Base-by-base conservation (phyloP, 2,329 filamentous ascomycete species). In the Aspergillus sp. region DNA sequence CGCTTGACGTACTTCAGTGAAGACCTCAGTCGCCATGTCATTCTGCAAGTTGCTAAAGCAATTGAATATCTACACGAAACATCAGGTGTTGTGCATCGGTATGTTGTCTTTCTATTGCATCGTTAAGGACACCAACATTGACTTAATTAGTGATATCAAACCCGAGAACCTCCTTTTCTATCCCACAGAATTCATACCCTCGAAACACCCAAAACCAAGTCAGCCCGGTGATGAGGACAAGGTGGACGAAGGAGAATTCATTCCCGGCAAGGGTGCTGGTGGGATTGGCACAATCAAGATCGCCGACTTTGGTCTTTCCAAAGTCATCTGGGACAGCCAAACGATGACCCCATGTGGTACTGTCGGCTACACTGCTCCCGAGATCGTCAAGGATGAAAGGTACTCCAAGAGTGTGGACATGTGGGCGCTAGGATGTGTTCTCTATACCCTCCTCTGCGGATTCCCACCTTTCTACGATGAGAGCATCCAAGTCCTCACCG, bases 341-440 rank as follows among this genome's bases (percentile, higher is more conserved):
- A 99, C 95, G 9, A 98, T 97, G 91, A 99, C 95, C 3, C 95
- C 95, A n/a, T 99, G 95, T 74, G 95, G 95, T 57, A 99, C 95
- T 0, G 95, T 98, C 57, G 95, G 95, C 44, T 99, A 99, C 77
- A 98, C 95, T 4, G 95, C 95, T 3, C 95, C 95, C 7, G 95
- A 99, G 73, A 99, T 99, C 62, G 95, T 99, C 73, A 98, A 98
- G 78, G 95, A 99, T 76, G 95, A 99, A 77, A 87, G 93, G 21
- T 99, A 99, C 76, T 98, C 93, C 39, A 99, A 98, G 81, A 96
- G 91, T 52, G 95, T 99, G 46, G 95, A 99, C 71, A 99, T 99
- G 95, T 99, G 95, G 95, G 95, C 95, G 3, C 78, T 99, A 33
- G 95, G 95, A 14, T 99, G 95, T 73, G 95, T 99, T 11, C 82